phyloP scores from a whole-genome alignment of 495 filamentous ascomycete species.

The Cercophora scortea region DNA sequence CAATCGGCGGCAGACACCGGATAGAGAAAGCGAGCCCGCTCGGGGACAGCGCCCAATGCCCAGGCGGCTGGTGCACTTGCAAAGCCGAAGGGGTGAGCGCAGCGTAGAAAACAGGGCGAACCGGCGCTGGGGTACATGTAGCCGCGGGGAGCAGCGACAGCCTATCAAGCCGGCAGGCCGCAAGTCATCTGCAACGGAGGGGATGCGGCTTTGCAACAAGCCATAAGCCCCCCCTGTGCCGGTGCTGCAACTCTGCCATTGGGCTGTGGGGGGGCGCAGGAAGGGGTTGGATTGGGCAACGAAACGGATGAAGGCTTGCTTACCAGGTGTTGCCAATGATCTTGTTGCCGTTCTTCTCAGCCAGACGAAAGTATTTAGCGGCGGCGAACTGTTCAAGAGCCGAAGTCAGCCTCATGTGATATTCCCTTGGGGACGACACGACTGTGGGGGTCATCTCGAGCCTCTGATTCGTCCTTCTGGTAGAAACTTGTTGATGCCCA shows the following conservation, averaged over 20 bases:
- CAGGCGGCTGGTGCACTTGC: neutral
- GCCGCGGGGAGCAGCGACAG: constrained; percentile 3
- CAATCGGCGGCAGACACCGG: constrained; percentile 5
- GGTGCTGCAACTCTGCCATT: neutral
- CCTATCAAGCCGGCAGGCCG: constrained; percentile 5
- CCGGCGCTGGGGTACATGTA: neutral
- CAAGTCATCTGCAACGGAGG: constrained; percentile 14
- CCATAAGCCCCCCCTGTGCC: neutral
- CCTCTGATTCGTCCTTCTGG: constrained; percentile 11
- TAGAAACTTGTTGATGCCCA: constrained; percentile 33
- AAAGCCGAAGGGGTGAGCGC: neutral
- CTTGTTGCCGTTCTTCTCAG: constrained; percentile 83
- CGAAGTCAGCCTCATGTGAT: constrained; percentile 33
- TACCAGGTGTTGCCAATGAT: constrained; percentile 94
- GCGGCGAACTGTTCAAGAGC: constrained; percentile 58
- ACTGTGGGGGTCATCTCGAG: constrained; percentile 1
- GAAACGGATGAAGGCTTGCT: constrained; percentile 39
- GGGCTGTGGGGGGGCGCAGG: neutral
- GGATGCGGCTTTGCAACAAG: constrained; percentile 4
- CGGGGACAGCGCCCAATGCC: neutral
- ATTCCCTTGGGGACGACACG: constrained; percentile 6
- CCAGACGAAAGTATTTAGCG: constrained; percentile 88
- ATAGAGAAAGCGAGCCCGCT: neutral
- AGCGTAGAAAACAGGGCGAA: constrained; percentile 10
- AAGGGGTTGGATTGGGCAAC: constrained; percentile 7